phyloP scores from a whole-genome alignment of 78 protist species.

The Dictyostelium intermedium region DNA sequence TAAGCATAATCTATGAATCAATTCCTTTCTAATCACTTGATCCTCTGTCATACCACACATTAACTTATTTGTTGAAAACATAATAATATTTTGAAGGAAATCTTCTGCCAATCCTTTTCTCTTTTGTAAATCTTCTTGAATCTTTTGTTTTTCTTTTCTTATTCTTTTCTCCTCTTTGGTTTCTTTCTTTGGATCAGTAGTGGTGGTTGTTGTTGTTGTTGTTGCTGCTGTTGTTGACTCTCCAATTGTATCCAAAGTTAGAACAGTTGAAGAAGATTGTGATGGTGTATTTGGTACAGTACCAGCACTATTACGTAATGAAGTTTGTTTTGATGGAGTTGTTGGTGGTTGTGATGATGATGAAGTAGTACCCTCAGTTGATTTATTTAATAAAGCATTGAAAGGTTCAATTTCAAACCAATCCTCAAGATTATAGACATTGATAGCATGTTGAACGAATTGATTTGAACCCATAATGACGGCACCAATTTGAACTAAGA shows the following conservation, averaged over 20 bases:
- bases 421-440: slow-evolving; percentile 24
- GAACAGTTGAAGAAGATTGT: not conserved
- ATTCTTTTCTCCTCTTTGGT: slow-evolving; percentile 21
- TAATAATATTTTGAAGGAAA: slow-evolving; percentile 48
- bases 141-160: slow-evolving; percentile 30
- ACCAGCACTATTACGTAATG: slow-evolving; percentile 37
- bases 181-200: slow-evolving; percentile 5
- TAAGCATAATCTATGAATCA: slow-evolving; percentile 70
- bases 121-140: slow-evolving; percentile 30
- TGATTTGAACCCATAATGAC: slow-evolving; percentile 46
- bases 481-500: slow-evolving; percentile 51
- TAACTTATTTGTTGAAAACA: slow-evolving; percentile 61
- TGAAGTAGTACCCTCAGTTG: not conserved
- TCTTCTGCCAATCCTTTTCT: slow-evolving; percentile 56
- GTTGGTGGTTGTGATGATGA: not conserved
- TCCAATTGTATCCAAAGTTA: not conserved
- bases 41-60: slow-evolving; percentile 74
- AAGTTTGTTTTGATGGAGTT: slow-evolving; percentile 48
- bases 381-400: not conserved
- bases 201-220: not conserved
- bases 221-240: not conserved
- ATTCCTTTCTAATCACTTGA: slow-evolving; percentile 71
- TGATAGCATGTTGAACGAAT: slow-evolving; percentile 25
- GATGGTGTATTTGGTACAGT: not conserved
- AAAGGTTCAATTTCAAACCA: slow-evolving; percentile 33